These are phyloP conservation scores for Zygnema circumcarinatum DNA, from an alignment of 139 green algal species.

Conservation along the genomic window DNA sequence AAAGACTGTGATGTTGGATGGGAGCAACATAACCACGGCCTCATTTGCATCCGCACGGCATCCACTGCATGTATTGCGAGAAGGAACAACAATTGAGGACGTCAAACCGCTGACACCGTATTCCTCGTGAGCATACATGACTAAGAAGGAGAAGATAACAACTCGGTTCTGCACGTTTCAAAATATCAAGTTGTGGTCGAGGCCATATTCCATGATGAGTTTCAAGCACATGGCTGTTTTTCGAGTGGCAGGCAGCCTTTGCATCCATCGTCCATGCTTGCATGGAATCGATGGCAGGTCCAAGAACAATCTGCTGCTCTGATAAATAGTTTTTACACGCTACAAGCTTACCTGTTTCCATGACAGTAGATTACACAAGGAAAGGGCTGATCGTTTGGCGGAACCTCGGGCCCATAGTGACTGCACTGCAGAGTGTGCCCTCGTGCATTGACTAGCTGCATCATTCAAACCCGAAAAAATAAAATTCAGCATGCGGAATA, in stretches of 20 bases:
- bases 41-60: conserved; percentile 64
- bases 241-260: no score
- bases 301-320: no score
- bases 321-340: no score
- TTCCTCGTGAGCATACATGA: not conserved
- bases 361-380: conserved; percentile 63
- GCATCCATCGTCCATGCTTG: no score
- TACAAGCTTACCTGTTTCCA: conserved; percentile 51
- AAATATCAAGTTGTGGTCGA: not conserved
- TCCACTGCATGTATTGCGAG: conserved; percentile 38
- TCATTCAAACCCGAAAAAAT: not conserved
- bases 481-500: not conserved
- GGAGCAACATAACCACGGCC: conserved; percentile 56
- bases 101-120: not conserved
- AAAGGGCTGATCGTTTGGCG: conserved; percentile 25
- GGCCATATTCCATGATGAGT: not conserved
- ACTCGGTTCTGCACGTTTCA: not conserved
- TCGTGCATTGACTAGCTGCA: conserved; percentile 50
- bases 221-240: no score
- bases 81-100: not conserved
- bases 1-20: conserved; percentile 65
- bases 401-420: conserved; percentile 29
- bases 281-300: no score
- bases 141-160: not conserved
- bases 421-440: conserved; percentile 55